Evolutionary conservation across 306 rosid genomes (phyloP).

Genomic region (Benincasa hispida): DNA sequence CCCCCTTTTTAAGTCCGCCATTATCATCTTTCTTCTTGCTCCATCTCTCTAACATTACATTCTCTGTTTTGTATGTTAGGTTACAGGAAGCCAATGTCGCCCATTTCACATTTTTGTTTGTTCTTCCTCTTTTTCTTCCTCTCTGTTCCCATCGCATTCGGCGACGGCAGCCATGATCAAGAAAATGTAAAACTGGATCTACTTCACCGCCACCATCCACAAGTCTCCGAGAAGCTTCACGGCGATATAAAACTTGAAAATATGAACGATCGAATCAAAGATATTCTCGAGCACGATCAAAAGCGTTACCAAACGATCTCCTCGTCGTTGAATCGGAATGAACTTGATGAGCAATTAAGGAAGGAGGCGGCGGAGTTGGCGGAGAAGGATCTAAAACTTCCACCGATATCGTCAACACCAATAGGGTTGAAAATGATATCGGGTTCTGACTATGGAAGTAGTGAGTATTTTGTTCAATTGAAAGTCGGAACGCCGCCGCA

Average conservation of each 20-base stretch:
- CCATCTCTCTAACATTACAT: slow-evolving; percentile 1
- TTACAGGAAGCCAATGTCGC: slow-evolving; percentile 4
- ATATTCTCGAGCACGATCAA: not conserved
- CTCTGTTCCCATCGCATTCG: not conserved
- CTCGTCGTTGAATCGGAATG: too few relatives aligned
- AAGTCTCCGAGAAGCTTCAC: not conserved
- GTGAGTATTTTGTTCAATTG: slow-evolving; percentile 50
- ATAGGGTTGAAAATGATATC: slow-evolving; percentile 30
- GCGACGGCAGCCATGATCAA: not conserved
- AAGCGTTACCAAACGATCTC: not conserved
- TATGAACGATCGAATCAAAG: not conserved
- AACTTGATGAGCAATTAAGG: too few relatives aligned
- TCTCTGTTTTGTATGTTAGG: not conserved
- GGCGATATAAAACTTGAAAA: not conserved
- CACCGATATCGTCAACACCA: not conserved
- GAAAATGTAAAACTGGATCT: not conserved
- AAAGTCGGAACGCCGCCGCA: slow-evolving; percentile 56
- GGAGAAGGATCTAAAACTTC: not conserved
- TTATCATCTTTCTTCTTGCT: not conserved
- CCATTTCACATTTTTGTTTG: not conserved
- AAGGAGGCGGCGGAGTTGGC: not conserved
- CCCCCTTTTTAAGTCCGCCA: not conserved
- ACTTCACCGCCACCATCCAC: not conserved
- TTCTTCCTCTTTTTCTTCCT: not conserved
- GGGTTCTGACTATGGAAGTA: slow-evolving; percentile 39